Evolutionary conservation across 1,139 yeast genomes (phyloP), one percentile per base, ranked within the genome.

Genomic region (Sugiyamaella xylanicola): DNA sequence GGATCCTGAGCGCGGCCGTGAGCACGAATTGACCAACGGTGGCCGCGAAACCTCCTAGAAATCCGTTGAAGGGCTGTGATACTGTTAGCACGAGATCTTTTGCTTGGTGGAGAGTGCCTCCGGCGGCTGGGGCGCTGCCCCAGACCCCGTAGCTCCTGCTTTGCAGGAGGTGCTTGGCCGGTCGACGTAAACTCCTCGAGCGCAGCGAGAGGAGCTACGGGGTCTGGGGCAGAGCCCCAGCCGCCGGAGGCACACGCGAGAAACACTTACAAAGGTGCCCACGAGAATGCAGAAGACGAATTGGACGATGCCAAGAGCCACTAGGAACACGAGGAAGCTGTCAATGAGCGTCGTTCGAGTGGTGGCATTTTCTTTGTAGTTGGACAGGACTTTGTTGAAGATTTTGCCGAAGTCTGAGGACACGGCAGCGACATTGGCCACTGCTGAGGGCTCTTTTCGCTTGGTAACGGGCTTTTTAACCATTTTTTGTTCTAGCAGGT

Each of bases 21-120:
- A 93, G 80, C 37, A 93, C 98, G 70, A 95, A 93, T 72, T 95
- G 99, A 15, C 96, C 98, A 56, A 93, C 97, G 58, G 98, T 89
- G 40, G 91, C 78, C 57, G 87, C 82, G 69, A 93, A 93, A 0
- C 99, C 99, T 25, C 96, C 95, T 59, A 93, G 78, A 69, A 93
- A 93, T 32, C 97, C 98, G 73, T 93, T 93, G 80, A 95, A 93
- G 19, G 99, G 99, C 76, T 74, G 50, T 11, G n/a, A n/a, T n/a
- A 39, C 36, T 46, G 56, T 35, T 51, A 19, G 27, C 17, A 16
- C 17, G 22, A 11, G 16, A 35, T 29, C 15, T 15, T n/a, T 8
- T 13, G 8, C 15, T 4, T 7, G 37, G 37, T 32, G 37, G 13
- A 13, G 37, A 8, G 15, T 32, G 15, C 37, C 15, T n/a, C 37